Evolutionary conservation across 176 grass and related monocot species (phyloP), one percentile per base, ranked within the genome.

Genomic region (Themeda triandra): DNA sequence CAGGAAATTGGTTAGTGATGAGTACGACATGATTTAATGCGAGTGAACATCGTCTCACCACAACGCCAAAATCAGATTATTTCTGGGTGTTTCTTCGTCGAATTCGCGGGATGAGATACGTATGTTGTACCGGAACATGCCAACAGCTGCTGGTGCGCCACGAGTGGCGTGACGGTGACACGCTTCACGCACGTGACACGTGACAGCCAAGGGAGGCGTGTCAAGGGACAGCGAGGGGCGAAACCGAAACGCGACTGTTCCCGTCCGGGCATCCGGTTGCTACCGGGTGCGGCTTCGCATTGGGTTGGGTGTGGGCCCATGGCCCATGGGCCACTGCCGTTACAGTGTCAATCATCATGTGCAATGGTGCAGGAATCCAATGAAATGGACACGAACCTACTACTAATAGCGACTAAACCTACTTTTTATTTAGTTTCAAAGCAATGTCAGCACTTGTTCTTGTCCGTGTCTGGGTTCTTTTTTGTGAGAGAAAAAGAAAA

Each of bases 351-450:
- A 21, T 31, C 51, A 64, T 40, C 71, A 41, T 25, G 42, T 15
- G 15, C 44, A 48, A 48, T 1, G 9, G 29, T 32, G 2, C 69
- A 69, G n/a, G 14, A 18, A 39, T 15, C 58, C 23, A 25, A 60
- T 83, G 67, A 83, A 86, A 79, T 62, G 44, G 79, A 83, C 66
- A 46, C 51, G 6, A 78, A 76, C 82, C 87, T 70, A 81, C 76
- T 18, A 7, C 8, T 24, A 59, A 30, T 19, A 33, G 27, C 19
- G 1, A 41, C 21, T 48, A 56, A 17, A 66, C 14, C 19, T 56
- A 33, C 53, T 6, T 63, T 27, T 3, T 60, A 10, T 40, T 54
- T 27, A 49, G 60, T 45, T 60, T 3, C 83, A 85, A 0, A 48
- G n/a, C 30, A 42, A 66, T 45, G 9, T 58, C 35, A 42, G 21